Percentiles rank a stretch among this genome's conserved stretches.
These are phyloP conservation scores for Hericium erinaceus DNA, from an alignment of 768 basidiomycete species.

Conservation along the genomic window DNA sequence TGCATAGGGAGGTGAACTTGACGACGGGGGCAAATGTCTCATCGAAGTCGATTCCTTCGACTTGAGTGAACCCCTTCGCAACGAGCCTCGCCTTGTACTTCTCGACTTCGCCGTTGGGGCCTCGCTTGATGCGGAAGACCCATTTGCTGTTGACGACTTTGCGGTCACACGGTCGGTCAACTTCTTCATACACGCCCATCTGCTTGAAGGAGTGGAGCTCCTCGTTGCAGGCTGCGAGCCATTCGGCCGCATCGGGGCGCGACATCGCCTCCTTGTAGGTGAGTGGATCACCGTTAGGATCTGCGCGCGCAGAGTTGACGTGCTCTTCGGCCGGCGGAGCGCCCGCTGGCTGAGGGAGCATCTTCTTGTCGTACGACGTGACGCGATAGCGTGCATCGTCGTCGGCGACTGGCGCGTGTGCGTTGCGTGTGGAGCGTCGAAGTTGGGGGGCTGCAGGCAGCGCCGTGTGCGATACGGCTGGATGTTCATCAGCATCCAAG, in stretches of 20 bases:
- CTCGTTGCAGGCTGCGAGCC: neutral
- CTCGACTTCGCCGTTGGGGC: slow-evolving; percentile 16
- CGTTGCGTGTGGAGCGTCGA: neutral
- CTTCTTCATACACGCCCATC: neutral
- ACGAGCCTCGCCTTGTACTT: slow-evolving; percentile 29
- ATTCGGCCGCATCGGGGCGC: neutral
- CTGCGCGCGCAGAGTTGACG: neutral
- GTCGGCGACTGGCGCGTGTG: neutral
- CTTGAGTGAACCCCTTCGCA: slow-evolving; percentile 28
- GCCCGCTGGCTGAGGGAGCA: no score
- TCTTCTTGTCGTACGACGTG: no score
- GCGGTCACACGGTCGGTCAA: neutral
- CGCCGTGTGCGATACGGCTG: no score
- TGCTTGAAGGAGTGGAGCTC: neutral
- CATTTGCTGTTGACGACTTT: neutral
- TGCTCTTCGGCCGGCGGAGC: neutral
- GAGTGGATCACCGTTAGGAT: neutral
- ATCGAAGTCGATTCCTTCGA: slow-evolving; percentile 17
- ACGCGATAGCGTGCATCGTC: neutral
- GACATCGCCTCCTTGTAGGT: neutral
- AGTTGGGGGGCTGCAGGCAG: neutral
- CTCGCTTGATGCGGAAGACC: neutral
- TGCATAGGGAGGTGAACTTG: no score
- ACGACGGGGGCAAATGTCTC: neutral
- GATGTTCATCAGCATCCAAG: no score